These are phyloP conservation scores for Plasmopara halstedii DNA, from an alignment of 352 stramenopile genomes.

Conservation along the genomic window DNA sequence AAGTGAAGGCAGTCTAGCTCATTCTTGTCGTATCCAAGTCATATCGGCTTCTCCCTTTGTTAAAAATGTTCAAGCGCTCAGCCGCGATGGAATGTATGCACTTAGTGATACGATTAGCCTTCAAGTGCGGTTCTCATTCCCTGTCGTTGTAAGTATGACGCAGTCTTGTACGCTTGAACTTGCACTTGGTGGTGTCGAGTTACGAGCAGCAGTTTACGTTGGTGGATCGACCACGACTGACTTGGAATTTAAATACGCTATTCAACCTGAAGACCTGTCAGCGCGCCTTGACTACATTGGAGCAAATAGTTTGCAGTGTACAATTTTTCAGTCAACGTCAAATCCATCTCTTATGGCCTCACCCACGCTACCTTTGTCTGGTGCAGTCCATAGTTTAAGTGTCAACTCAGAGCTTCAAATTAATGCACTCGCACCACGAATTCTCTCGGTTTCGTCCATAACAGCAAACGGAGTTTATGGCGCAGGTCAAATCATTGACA, in stretches of 20 bases:
- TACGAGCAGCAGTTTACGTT: conserved; percentile 30
- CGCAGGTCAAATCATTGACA: conserved; percentile 42
- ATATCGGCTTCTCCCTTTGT: conserved; percentile 35
- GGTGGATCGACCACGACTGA: conserved; percentile 38
- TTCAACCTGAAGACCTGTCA: conserved; percentile 38
- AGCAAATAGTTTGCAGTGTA: conserved; percentile 32
- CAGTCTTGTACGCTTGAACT: conserved; percentile 34
- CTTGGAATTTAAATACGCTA: conserved; percentile 51
- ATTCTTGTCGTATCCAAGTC: conserved; percentile 27
- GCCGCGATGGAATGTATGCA: conserved; percentile 42
- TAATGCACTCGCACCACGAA: conserved; percentile 30
- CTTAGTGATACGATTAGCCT: conserved; percentile 31
- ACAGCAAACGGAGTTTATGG: conserved; percentile 48
- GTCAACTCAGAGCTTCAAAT: conserved; percentile 30
- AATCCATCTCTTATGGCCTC: conserved; percentile 32
- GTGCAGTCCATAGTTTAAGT: conserved; percentile 33
- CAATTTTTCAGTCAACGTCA: conserved; percentile 41
- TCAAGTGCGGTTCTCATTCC: conserved; percentile 45
- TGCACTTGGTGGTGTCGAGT: conserved; percentile 26
- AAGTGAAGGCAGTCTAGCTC: conserved; percentile 28
- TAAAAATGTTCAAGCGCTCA: conserved; percentile 15
- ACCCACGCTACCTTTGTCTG: conserved; percentile 35
- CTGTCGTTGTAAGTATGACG: conserved; percentile 25
- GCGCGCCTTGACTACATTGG: conserved; percentile 44
- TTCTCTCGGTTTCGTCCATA: conserved; percentile 40